Base-by-base conservation (phyloP, 108 stramenopile species). In the Cyclotella sp. region DNA sequence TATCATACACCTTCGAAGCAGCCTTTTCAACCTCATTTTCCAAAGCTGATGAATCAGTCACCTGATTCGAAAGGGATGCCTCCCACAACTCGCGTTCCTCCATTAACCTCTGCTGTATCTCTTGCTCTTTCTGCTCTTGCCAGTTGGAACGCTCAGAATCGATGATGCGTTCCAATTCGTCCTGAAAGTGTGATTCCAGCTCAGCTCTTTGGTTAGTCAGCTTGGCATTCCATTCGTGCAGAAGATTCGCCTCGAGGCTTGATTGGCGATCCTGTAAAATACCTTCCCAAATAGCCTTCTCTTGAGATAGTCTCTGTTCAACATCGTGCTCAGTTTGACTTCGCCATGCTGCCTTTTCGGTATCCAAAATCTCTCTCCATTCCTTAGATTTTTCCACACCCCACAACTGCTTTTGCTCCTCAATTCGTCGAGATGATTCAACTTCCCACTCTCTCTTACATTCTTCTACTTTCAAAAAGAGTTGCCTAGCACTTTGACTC, bases 401-500 rank as follows among this genome's bases (percentile, higher is more conserved):
- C 73, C 80, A 81, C 12, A 24, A 13, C 16, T 54, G 41, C 19
- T 63, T 49, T 46, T 85, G 73, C 57, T 82, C 77, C 30, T 78
- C 72, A 22, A 74, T 40, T 47, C 47, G 44, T 26, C 29, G 34
- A 15, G 18, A 12, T 18, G 64, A 16, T 41, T 28, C 21, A 52
- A 44, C 54, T 49, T 74, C 64, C 78, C 65, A 79, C 5, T 46
- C 29, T 14, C 53, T 26, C 64, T 78, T 78, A 44, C 73, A 71
- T 53, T 82, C 82, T 46, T 78, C 82, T 11, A 82, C 18, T 26
- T 42, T 78, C 49, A 78, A 46, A 46, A 78, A 82, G 1, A 82
- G 65, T 21, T 82, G 82, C 39, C 82, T 52, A 16, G 72, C 77
- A 44, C 49, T 78, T 30, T 78, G 64, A 49, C 80, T 70, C 53